A percentile compares a stretch with the other conserved stretches of the same genome.
Evolutionary conservation across 768 basidiomycete species (phyloP).

Genomic region (Infundibulicybe gibba): DNA sequence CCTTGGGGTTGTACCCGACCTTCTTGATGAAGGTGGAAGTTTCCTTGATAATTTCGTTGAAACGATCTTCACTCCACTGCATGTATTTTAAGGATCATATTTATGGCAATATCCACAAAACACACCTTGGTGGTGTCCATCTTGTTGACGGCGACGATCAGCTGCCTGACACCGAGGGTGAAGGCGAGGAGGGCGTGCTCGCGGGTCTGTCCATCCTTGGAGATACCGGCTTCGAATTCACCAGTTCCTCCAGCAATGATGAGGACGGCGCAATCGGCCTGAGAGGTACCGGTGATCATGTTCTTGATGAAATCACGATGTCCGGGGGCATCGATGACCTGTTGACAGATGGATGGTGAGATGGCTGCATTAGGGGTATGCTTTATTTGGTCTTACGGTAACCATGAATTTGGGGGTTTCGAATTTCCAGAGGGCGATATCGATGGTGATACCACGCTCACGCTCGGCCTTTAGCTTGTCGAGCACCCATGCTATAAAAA

Average conservation of each 20-base stretch:
- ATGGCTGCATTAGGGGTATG: constrained; percentile 7
- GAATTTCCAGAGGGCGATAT: constrained; percentile 99
- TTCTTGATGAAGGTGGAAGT: constrained; percentile 98
- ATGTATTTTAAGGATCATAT: constrained; percentile 3
- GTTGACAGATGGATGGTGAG: constrained; percentile 12
- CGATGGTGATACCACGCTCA: constrained; percentile 99
- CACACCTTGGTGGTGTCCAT: constrained; percentile 98
- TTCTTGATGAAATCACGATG: constrained; percentile 99
- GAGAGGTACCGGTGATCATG: constrained; percentile 99
- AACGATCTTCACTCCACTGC: constrained; percentile 98
- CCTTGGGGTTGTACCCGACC: constrained; percentile 99
- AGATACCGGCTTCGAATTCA: constrained; percentile 99
- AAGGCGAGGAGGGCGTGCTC: constrained; percentile 99
- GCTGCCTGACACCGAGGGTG: constrained; percentile 99
- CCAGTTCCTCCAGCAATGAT: constrained; percentile 99
- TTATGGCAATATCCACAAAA: neutral
- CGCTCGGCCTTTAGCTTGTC: constrained; percentile 99
- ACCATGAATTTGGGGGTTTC: constrained; percentile 97
- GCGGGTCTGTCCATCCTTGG: constrained; percentile 99
- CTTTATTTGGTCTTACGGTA: constrained; percentile 53
- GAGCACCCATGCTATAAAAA: constrained; percentile 89
- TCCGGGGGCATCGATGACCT: constrained; percentile 99
- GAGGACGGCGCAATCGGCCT: constrained; percentile 99
- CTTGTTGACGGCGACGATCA: constrained; percentile 99
- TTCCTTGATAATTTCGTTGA: constrained; percentile 99